These are phyloP conservation scores for Monilinia aucupariae DNA, from an alignment of 2,329 filamentous ascomycete species.

Conservation along the genomic window DNA sequence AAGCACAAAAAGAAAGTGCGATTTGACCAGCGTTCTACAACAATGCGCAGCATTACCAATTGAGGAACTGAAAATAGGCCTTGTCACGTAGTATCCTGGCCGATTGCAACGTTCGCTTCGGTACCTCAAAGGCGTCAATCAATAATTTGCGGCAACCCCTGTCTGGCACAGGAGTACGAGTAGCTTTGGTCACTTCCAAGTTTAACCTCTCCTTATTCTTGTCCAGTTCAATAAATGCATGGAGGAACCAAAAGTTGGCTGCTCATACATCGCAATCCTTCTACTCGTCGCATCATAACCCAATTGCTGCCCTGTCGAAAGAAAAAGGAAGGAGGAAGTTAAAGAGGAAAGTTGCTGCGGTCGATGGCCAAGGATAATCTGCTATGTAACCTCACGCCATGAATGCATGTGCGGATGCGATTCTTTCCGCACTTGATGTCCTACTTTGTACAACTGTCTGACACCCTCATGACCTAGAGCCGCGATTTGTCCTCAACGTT, in stretches of 20 bases:
- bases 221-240: background rate
- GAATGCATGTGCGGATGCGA: background rate
- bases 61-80: background rate
- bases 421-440: background rate
- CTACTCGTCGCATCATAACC: background rate
- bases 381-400: conserved; percentile 3
- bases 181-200: background rate
- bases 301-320: background rate
- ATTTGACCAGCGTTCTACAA: background rate
- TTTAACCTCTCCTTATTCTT: background rate
- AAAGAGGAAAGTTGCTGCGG: background rate
- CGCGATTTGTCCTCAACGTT: conserved; percentile 3
- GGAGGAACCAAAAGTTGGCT: background rate
- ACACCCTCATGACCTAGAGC: background rate
- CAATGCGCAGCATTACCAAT: background rate
- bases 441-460: background rate
- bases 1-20: background rate
- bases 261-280: background rate
- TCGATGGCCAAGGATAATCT: too few relatives aligned
- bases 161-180: background rate
- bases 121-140: conserved; percentile 1
- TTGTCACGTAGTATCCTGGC: background rate
- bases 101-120: conserved; percentile 5
- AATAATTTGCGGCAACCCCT: background rate
- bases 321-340: background rate